Evolutionary conservation across 345 rosid genomes (phyloP).

Genomic region (Mangifera indica): DNA sequence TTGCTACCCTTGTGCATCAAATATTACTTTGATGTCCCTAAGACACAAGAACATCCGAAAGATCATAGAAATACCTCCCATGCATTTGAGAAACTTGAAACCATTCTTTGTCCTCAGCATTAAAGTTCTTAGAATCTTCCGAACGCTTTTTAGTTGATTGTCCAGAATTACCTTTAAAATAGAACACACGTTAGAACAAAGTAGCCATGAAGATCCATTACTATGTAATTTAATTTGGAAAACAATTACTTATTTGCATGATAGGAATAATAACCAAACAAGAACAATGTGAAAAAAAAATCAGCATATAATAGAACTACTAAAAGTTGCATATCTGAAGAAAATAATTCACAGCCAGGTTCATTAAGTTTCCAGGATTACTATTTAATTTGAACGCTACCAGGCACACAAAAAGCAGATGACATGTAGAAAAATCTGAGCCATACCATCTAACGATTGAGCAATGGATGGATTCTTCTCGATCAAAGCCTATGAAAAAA

Average conservation of each 20-base stretch:
- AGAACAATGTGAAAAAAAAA: background rate
- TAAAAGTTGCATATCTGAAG: background rate
- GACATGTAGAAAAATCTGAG: slow-evolving; percentile 4
- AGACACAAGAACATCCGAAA: background rate
- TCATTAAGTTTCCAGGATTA: background rate
- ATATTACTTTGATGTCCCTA: background rate
- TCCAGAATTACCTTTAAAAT: slow-evolving; percentile 32
- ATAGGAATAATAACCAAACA: background rate
- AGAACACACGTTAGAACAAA: background rate
- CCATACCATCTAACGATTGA: slow-evolving; percentile 60
- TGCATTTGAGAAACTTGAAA: slow-evolving; percentile 54
- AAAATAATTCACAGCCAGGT: background rate
- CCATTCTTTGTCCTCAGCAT: slow-evolving; percentile 70
- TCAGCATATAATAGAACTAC: background rate
- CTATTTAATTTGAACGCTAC: background rate
- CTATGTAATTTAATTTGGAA: background rate
- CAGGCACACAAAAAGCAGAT: background rate
- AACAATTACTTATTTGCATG: background rate
- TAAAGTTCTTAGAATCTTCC: slow-evolving; percentile 34
- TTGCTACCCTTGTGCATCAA: background rate
- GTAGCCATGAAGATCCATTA: slow-evolving; percentile 2
- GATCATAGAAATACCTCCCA: slow-evolving; percentile 44
- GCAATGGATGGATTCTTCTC: slow-evolving; percentile 72
- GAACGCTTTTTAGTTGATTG: slow-evolving; percentile 27
- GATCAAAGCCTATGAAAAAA: slow-evolving; percentile 61